phyloP scores from a whole-genome alignment of 306 rosid genomes.

The Glycine tomentella region DNA sequence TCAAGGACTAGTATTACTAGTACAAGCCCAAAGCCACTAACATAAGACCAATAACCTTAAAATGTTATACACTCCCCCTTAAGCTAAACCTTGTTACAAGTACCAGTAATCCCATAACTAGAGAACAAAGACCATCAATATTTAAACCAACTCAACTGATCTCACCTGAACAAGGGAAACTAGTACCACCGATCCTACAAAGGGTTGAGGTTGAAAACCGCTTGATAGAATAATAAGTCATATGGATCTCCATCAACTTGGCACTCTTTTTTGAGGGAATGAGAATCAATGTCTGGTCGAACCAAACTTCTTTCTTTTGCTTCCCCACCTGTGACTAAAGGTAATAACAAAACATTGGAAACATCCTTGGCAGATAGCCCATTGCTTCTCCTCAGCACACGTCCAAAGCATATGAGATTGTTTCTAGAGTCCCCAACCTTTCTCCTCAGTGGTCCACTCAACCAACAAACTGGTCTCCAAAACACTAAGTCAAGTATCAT shows the following conservation, averaged over 20 bases:
- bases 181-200: neutral
- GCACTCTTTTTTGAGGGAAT: no score
- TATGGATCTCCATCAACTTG: neutral
- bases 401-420: neutral
- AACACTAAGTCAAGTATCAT: neutral
- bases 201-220: neutral
- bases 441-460: neutral
- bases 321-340: neutral
- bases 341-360: slow-evolving; percentile 12
- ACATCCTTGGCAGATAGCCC: neutral
- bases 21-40: neutral
- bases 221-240: neutral
- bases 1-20: neutral
- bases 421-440: neutral
- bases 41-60: neutral
- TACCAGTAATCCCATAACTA: neutral
- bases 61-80: neutral
- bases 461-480: neutral
- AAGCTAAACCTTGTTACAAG: neutral
- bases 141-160: neutral
- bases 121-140: neutral
- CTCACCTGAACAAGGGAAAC: neutral
- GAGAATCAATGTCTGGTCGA: neutral
- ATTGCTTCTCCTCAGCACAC: neutral
- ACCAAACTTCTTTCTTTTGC: neutral